Conservation (phyloP, 129 eudicot species). For the Calendula officinalis region DNA sequence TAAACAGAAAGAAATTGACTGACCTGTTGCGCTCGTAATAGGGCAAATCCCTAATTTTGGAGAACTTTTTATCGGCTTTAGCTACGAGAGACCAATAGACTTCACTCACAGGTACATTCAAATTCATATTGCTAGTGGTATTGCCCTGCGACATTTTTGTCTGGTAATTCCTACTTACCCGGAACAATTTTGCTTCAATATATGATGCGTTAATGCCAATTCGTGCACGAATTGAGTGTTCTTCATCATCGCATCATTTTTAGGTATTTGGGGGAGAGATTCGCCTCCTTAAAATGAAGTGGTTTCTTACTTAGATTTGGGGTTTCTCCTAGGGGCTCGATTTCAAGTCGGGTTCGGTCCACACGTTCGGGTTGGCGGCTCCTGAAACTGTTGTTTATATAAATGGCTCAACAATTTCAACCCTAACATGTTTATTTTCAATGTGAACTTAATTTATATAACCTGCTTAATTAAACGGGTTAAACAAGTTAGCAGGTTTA, state of each 20-base stretch:
- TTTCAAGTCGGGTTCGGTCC: too few species aligned
- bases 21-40: conserved; percentile 84
- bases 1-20: neutral
- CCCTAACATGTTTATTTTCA: too few species aligned
- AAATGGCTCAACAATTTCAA: too few species aligned
- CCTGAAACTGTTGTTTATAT: too few species aligned
- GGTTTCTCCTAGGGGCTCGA: too few species aligned
- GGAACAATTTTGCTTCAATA: conserved; percentile 1
- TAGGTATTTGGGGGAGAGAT: neutral
- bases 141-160: conserved; percentile 47
- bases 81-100: conserved; percentile 77
- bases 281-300: neutral
- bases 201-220: conserved; percentile 2
- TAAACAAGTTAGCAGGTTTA: too few species aligned
- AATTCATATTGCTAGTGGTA: neutral
- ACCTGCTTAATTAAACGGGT: too few species aligned
- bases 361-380: too few species aligned
- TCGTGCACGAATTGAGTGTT: neutral
- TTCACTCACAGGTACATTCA: conserved; percentile 65
- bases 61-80: conserved; percentile 87
- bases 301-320: too few species aligned
- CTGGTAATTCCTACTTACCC: neutral
- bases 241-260: conserved; percentile 13
- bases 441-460: too few species aligned
- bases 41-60: conserved; percentile 91